phyloP scores from a whole-genome alignment of 768 basidiomycete species.

The Termitomyces sp. region DNA sequence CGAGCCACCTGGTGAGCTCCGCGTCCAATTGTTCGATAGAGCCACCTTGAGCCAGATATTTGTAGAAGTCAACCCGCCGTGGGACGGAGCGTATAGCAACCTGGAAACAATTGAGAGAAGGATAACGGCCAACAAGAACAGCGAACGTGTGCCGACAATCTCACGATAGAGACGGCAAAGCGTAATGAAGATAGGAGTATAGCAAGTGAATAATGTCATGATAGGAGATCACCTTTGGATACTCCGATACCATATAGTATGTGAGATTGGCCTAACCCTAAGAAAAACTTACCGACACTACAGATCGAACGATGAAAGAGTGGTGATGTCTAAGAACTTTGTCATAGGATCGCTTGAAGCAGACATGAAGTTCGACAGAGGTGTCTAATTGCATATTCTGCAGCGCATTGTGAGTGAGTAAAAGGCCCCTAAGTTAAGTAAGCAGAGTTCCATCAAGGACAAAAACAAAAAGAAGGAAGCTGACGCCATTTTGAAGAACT shows the following conservation, averaged over 20 bases:
- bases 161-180: not conserved
- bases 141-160: not conserved
- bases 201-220: not conserved
- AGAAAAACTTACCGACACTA: slow-evolving; percentile 49
- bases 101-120: slow-evolving; percentile 23
- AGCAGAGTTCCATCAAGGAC: not conserved
- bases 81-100: slow-evolving; percentile 61
- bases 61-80: slow-evolving; percentile 58
- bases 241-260: not conserved
- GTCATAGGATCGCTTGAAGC: slow-evolving; percentile 73
- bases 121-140: not conserved
- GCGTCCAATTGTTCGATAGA: slow-evolving; percentile 49
- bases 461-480: not conserved
- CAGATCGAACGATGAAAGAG: slow-evolving; percentile 60
- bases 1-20: slow-evolving; percentile 59
- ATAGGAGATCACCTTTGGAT: not conserved
- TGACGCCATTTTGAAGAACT: not conserved
- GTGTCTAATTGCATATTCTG: slow-evolving; percentile 59
- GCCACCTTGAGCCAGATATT: slow-evolving; percentile 56
- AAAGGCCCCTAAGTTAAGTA: slow-evolving; percentile 47
- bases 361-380: slow-evolving; percentile 52
- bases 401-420: slow-evolving; percentile 65
- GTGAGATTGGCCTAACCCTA: not conserved
- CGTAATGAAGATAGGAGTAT: not conserved
- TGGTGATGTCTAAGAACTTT: slow-evolving; percentile 64